Base-by-base conservation (phyloP, 2,329 filamentous ascomycete species). In the Plectosphaerella cucumerina region DNA sequence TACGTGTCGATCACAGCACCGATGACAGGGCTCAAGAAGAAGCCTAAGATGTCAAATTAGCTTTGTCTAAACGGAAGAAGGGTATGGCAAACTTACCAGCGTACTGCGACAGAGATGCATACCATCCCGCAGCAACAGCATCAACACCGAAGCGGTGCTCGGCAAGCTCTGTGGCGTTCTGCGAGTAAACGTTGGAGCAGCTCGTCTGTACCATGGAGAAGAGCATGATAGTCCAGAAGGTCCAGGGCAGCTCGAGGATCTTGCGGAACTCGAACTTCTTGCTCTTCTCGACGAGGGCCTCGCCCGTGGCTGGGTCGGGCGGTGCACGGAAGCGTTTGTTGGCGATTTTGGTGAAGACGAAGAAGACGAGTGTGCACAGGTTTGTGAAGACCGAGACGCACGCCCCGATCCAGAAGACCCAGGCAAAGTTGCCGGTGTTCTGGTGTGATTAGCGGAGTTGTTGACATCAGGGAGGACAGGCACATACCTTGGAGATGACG, bases 351-450 rank as follows among this genome's bases (percentile, higher is more conserved):
- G 72, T 81, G 58, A 84, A 84, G 56, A 73, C 71, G 66, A 72
- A 82, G 62, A 84, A 84, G 10, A 69, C 62, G 0, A 72, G 49
- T 0, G 80, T 82, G 2, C 73, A 70, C 0, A 74, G 58, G 50
- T 85, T 84, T 10, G 81, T 84, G 52, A 85, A 84, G 1, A 85
- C 50, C 52, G 84, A 83, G 76, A 84, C 83, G 58, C 81, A 79
- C 0, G 84, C 80, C 0, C 76, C 73, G 10, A 75, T 76, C 81
- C 81, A 84, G 58, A 77, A 84, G 0, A 78, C 77, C 78, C 80
- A 84, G 50, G 75, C 74, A 45, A 85, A 85, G 56, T 84, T 72
- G 0, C 80, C 79, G 0, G 77, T 78, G 9, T 75, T 77, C 43
- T 45, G 18, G 6, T 2, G 5, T 17, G 43, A 22, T 45, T 26